Conservation (phyloP, 164 flowering plant genomes). For the Hamamelis virginiana region DNA sequence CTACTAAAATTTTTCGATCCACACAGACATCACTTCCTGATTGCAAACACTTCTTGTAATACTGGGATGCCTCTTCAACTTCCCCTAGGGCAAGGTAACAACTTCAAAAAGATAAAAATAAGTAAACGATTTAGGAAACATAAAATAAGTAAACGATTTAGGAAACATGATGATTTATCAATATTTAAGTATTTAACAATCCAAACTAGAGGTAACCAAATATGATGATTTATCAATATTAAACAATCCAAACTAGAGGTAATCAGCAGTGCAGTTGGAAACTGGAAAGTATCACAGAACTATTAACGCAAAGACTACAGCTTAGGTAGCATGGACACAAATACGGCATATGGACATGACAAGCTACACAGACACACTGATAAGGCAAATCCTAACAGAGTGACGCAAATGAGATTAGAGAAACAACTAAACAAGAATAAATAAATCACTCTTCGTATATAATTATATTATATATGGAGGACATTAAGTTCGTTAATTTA, state of each 20-base stretch:
- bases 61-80: conserved; percentile 35
- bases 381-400: no score
- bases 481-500: no score
- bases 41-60: conserved; percentile 40
- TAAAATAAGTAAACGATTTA: no score
- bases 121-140: background rate
- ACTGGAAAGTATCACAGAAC: background rate
- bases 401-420: no score
- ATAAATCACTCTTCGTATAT: no score
- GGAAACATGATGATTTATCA: background rate
- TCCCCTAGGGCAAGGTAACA: conserved; percentile 53
- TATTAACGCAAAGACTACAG: background rate
- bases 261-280: background rate
- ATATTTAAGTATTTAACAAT: background rate
- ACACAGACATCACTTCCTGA: conserved; percentile 37
- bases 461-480: no score
- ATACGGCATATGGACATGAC: no score
- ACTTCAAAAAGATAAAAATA: conserved; percentile 22
- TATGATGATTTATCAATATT: background rate
- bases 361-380: no score
- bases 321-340: no score
- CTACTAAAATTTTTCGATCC: conserved; percentile 41
- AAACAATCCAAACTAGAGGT: background rate
- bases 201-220: background rate
- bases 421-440: no score